Evolutionary conservation across 164 flowering plant genomes (phyloP).

Genomic region (Nelumbo lutea): DNA sequence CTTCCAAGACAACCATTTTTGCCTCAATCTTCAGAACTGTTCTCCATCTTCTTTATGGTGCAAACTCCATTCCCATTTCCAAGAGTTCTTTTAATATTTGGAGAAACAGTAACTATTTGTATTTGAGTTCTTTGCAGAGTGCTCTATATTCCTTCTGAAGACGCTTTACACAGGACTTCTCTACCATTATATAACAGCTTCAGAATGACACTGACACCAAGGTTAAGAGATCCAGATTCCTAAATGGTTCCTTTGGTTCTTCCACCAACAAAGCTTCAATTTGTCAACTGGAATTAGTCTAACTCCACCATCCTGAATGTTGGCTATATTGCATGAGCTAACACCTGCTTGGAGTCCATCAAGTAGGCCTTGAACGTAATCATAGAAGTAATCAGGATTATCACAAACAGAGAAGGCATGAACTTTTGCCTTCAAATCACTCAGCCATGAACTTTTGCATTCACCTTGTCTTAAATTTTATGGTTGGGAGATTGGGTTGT

Average conservation of each 20-base stretch:
- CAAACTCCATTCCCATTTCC: no score
- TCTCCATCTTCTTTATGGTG: no score
- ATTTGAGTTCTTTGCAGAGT: slow-evolving; percentile 91
- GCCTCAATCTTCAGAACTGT: no score
- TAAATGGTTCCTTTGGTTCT: neutral
- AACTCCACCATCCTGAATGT: slow-evolving; percentile 72
- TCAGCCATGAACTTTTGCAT: slow-evolving; percentile 67
- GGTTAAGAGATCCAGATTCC: neutral
- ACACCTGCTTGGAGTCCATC: slow-evolving; percentile 82
- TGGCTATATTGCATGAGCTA: slow-evolving; percentile 58
- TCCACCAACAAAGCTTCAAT: slow-evolving; percentile 6
- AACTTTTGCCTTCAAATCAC: slow-evolving; percentile 76
- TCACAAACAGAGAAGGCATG: slow-evolving; percentile 92
- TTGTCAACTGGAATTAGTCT: no score
- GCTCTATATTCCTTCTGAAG: slow-evolving; percentile 93
- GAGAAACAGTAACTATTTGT: no score
- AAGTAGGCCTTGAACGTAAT: slow-evolving; percentile 66
- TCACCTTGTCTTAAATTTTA: no score
- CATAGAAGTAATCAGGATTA: slow-evolving; percentile 82
- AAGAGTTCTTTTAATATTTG: no score
- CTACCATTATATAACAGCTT: slow-evolving; percentile 50
- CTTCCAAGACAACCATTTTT: no score
- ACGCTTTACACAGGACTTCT: slow-evolving; percentile 83
- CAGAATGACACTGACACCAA: slow-evolving; percentile 4
- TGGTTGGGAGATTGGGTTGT: no score